These are phyloP conservation scores for Sordariomycetes sp. DNA, from an alignment of 2,329 filamentous ascomycete genomes.

Conservation along the genomic window DNA sequence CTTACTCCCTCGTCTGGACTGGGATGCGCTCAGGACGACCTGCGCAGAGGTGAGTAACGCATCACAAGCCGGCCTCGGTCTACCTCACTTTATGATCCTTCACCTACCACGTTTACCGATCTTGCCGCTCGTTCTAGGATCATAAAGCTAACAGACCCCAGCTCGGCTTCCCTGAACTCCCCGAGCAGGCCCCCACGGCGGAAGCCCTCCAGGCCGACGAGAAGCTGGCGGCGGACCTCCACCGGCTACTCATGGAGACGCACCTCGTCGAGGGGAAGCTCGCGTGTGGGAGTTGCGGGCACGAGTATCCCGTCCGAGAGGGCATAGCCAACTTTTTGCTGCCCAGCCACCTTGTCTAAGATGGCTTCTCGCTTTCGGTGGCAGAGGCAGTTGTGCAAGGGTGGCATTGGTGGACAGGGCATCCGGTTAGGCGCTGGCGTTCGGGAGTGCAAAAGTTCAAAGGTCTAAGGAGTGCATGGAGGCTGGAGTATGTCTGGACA, in stretches of 20 bases:
- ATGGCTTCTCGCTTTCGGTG: not conserved
- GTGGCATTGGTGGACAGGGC: not conserved
- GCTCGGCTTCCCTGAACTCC: slow-evolving; percentile 71
- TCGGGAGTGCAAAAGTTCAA: not conserved
- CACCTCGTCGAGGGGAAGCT: slow-evolving; percentile 81
- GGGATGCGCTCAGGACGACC: slow-evolving; percentile 67
- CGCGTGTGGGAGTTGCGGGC: slow-evolving; percentile 81
- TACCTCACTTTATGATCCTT: not conserved
- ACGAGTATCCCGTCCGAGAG: slow-evolving; percentile 90
- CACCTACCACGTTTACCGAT: not conserved
- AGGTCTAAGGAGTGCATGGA: not conserved
- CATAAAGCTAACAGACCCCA: slow-evolving; percentile 20
- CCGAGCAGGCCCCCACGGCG: slow-evolving; percentile 49
- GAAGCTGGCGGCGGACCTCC: slow-evolving; percentile 65
- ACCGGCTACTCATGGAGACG: slow-evolving; percentile 78
- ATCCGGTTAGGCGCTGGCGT: not conserved
- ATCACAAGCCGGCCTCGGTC: not conserved
- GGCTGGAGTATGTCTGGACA: not conserved
- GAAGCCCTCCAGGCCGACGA: slow-evolving; percentile 55
- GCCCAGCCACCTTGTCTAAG: slow-evolving; percentile 75
- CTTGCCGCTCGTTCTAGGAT: not conserved
- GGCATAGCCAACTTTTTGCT: slow-evolving; percentile 94
- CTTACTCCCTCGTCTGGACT: slow-evolving; percentile 79
- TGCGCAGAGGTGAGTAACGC: slow-evolving; percentile 58
- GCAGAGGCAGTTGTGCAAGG: not conserved